A percentile compares a stretch with the other conserved stretches of the same genome.
phyloP scores from a whole-genome alignment of 2,329 filamentous ascomycete genomes.

The Raffaelea deltoideospora region DNA sequence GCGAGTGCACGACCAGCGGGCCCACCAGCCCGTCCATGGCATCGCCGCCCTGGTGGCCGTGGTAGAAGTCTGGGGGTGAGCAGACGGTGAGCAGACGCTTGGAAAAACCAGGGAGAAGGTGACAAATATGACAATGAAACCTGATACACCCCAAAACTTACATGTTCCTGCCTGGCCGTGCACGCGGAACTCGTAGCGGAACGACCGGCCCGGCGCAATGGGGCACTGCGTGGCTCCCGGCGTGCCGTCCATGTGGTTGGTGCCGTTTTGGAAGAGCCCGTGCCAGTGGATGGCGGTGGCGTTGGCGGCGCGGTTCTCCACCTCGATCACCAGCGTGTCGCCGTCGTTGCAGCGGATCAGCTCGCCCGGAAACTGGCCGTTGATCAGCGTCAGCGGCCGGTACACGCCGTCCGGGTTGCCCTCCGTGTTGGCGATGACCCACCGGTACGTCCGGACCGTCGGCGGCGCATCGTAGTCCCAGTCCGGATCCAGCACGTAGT shows the following conservation, averaged over 20 bases:
- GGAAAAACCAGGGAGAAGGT: constrained; percentile 52
- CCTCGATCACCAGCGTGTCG: constrained; percentile 53
- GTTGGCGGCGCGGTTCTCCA: constrained; percentile 47
- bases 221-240: constrained; percentile 44
- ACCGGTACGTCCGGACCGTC: constrained; percentile 40
- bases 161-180: constrained; percentile 19
- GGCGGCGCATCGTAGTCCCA: constrained; percentile 40
- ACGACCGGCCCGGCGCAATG: constrained; percentile 39
- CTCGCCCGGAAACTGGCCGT: constrained; percentile 60
- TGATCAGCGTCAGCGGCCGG: constrained; percentile 52
- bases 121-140: no score
- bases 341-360: constrained; percentile 59
- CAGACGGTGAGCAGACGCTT: constrained; percentile 45
- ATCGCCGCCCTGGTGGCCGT: constrained; percentile 51
- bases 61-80: constrained; percentile 68
- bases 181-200: constrained; percentile 31
- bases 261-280: constrained; percentile 61
- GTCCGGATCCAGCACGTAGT: constrained; percentile 39
- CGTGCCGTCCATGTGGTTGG: constrained; percentile 55
- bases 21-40: constrained; percentile 53
- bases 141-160: constrained; percentile 13
- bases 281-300: constrained; percentile 54
- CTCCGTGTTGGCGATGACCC: constrained; percentile 41
- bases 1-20: constrained; percentile 45
- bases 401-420: constrained; percentile 56